Base-by-base conservation (phyloP, 139 green algal species). In the Penium margaritaceum region DNA sequence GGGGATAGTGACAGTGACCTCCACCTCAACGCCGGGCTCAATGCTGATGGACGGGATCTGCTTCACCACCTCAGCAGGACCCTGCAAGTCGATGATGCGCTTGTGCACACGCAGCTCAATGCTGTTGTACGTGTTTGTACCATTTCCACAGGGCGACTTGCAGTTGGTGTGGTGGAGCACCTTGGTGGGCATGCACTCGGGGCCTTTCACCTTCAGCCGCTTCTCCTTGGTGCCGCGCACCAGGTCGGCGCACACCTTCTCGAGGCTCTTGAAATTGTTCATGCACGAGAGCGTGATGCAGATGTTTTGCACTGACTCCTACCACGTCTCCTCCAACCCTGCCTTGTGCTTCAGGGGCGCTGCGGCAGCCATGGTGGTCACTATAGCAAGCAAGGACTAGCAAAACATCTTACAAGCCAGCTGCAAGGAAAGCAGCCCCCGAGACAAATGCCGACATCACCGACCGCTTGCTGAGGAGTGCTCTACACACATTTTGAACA, bases 101-200 rank as follows among this genome's bases (percentile, higher is more conserved):
- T 99, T 99, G 91, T 99, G 94, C 79, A 99, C 94, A 51, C 92
- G 84, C 90, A 98, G 91, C 89, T 97, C 90, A 67, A 95, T 96
- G 58, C 87, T 75, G 80, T 99, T 94, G 79, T 82, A 99, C 62
- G 95, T 99, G 91, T 98, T 98, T 84, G 95, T 98, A 39, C 94
- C 95, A 83, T 99, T 88, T 87, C 95, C 95, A 81, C 87, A 97
- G 35, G 95, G 95, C 1, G 91, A 94, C 89, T 99, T 99, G 81
- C 95, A 88, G 24, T 90, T 96, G 77, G 92, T 98, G 84, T 98
- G 92, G 67, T 84, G 85, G 74, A 99, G 87, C n/a, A 87, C 86
- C 88, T 97, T 97, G 73, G 95, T 99, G 79, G 95, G 95, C 89
- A 99, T 92, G 81, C 95, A 87, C 74, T 98, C 93, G 34, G 95